A percentile compares a stretch with the other conserved stretches of the same genome.
These are phyloP conservation scores for Parasitella parasitica DNA, from an alignment of 371 early-diverging fungal genomes.

Conservation along the genomic window DNA sequence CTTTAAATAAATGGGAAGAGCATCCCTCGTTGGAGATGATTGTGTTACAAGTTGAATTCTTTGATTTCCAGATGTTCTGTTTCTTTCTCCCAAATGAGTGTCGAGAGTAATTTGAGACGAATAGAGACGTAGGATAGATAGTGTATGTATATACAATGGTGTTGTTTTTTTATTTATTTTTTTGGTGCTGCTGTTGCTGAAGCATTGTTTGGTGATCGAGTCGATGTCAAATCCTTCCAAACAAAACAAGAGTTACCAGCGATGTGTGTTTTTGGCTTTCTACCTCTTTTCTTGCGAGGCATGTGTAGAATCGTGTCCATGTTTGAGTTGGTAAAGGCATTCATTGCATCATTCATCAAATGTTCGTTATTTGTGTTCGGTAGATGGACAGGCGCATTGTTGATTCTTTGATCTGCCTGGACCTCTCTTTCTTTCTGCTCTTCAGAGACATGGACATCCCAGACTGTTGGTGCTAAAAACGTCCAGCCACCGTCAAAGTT, in stretches of 20 bases:
- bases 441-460: slow-evolving; percentile 32
- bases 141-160: neutral
- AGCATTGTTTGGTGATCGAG: neutral
- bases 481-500: slow-evolving; percentile 37
- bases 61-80: slow-evolving; percentile 1
- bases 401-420: slow-evolving; percentile 1
- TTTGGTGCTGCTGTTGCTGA: neutral
- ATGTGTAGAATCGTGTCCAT: slow-evolving; percentile 46
- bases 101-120: neutral
- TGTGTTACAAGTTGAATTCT: slow-evolving; percentile 1
- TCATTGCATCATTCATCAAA: slow-evolving; percentile 34
- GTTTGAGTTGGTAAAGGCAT: slow-evolving; percentile 44
- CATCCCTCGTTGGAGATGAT: neutral
- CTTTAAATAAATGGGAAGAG: neutral
- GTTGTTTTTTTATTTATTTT: neutral
- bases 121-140: neutral
- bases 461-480: slow-evolving; percentile 48
- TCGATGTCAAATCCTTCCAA: slow-evolving; percentile 31
- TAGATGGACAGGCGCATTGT: neutral
- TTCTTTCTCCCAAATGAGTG: neutral
- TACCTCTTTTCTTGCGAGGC: slow-evolving; percentile 49
- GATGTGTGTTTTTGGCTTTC: slow-evolving; percentile 51
- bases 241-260: slow-evolving; percentile 54
- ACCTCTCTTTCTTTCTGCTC: slow-evolving; percentile 11
- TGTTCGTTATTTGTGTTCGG: neutral